Conservation (phyloP, 306 rosid genomes). For the Acacia melanoxylon region DNA sequence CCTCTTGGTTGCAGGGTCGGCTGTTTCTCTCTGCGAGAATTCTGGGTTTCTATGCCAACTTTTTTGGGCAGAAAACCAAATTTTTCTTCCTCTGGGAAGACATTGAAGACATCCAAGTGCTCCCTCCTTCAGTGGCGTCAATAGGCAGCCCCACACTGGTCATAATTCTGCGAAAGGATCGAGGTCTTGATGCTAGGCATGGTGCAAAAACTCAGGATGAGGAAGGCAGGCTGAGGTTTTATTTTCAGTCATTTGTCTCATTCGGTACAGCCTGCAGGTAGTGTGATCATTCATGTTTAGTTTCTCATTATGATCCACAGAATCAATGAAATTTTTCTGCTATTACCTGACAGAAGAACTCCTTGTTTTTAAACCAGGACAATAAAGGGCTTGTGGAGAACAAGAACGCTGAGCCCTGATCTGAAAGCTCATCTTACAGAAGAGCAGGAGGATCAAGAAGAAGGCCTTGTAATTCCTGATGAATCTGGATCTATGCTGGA, state of each 20-base stretch:
- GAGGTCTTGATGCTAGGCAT: slow-evolving; percentile 80
- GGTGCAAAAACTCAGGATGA: slow-evolving; percentile 86
- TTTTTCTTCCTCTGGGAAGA: slow-evolving; percentile 96
- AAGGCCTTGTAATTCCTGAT: slow-evolving; percentile 46
- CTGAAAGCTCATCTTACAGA: slow-evolving; percentile 55
- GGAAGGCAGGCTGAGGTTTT: slow-evolving; percentile 84
- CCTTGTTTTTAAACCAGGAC: slow-evolving; percentile 50
- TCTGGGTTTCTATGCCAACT: slow-evolving; percentile 74
- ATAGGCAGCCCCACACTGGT: slow-evolving; percentile 78
- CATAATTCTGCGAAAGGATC: slow-evolving; percentile 60
- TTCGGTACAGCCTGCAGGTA: slow-evolving; percentile 78
- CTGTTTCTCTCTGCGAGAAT: slow-evolving; percentile 81
- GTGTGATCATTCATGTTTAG: slow-evolving; percentile 2
- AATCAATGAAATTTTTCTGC: not conserved
- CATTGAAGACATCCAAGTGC: slow-evolving; percentile 71
- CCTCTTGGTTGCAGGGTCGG: slow-evolving; percentile 65
- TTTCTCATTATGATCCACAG: not conserved
- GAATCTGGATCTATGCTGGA: slow-evolving; percentile 46
- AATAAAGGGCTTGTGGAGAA: slow-evolving; percentile 79
- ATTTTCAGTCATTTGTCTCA: slow-evolving; percentile 82
- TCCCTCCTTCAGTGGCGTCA: slow-evolving; percentile 73
- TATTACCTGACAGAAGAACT: slow-evolving; percentile 23
- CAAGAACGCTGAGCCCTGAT: slow-evolving; percentile 53
- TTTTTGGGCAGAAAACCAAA: slow-evolving; percentile 88
- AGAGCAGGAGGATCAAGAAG: slow-evolving; percentile 65